Conservation (phyloP, 257 asterid species). For the Rubia yunnanensis region DNA sequence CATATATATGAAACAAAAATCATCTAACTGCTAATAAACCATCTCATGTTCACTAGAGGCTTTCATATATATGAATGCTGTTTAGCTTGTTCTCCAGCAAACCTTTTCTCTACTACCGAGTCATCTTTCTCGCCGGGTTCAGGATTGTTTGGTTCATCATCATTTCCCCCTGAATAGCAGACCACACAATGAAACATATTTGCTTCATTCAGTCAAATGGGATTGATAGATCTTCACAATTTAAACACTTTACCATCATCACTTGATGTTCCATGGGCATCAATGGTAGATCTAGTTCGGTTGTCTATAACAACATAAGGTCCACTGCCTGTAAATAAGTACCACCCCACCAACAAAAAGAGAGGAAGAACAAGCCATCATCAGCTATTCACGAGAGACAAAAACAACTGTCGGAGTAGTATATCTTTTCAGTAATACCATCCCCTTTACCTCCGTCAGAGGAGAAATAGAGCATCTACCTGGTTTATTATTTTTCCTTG, state of each 20-base stretch:
- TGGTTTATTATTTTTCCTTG: slow-evolving; percentile 74
- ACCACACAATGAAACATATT: slow-evolving; percentile 3
- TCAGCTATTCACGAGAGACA: slow-evolving; percentile 12
- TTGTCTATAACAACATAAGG: slow-evolving; percentile 91
- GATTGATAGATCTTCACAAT: background rate
- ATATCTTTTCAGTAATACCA: background rate
- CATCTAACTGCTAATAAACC: background rate
- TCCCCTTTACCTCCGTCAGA: background rate
- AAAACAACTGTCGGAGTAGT: background rate
- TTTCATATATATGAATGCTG: slow-evolving; percentile 1
- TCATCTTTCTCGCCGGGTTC: slow-evolving; percentile 42
- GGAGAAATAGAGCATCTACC: slow-evolving; percentile 24
- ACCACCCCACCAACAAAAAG: background rate
- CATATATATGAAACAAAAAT: slow-evolving; percentile 7
- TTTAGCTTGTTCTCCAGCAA: slow-evolving; percentile 11
- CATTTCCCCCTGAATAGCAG: slow-evolving; percentile 48
- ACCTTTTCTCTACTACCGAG: slow-evolving; percentile 52
- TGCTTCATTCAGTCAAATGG: background rate
- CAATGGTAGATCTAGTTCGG: slow-evolving; percentile 39
- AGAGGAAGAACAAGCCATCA: slow-evolving; percentile 4
- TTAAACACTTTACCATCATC: slow-evolving; percentile 47
- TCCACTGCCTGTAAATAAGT: slow-evolving; percentile 57
- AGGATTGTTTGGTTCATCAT: slow-evolving; percentile 33
- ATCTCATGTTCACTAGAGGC: background rate
- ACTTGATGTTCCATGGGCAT: slow-evolving; percentile 56